phyloP scores from a whole-genome alignment of 2,329 filamentous ascomycete genomes.

The Hypoxylon sp. region DNA sequence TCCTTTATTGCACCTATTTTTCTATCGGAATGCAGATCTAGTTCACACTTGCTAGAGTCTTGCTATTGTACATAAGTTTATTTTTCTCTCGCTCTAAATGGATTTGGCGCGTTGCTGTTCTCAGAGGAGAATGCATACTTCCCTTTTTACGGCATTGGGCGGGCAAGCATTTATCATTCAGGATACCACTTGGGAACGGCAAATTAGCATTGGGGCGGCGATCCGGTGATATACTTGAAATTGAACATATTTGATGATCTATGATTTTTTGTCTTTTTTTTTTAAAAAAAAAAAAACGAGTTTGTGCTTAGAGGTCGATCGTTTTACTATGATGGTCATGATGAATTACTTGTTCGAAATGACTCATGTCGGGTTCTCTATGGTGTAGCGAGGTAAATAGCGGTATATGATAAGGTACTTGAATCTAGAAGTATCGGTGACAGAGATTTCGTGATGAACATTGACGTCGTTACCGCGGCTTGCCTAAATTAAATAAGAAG shows the following conservation, averaged over 20 bases:
- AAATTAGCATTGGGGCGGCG: constrained; percentile 53
- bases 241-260: constrained; percentile 37
- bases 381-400: background rate
- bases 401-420: background rate
- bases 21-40: constrained; percentile 23
- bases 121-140: constrained; percentile 38
- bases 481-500: constrained; percentile 13
- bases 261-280: constrained; percentile 13
- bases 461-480: background rate
- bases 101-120: constrained; percentile 41
- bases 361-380: background rate
- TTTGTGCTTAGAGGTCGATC: background rate
- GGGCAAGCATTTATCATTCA: constrained; percentile 48
- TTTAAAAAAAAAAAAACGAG: no score
- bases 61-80: constrained; percentile 49
- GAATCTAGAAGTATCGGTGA: background rate
- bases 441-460: constrained; percentile 13
- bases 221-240: constrained; percentile 47
- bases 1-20: constrained; percentile 45
- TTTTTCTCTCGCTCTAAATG: constrained; percentile 39
- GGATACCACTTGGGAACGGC: constrained; percentile 51
- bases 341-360: background rate
- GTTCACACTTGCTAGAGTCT: constrained; percentile 24
- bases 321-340: constrained; percentile 1
- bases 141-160: constrained; percentile 45